phyloP scores from a whole-genome alignment of 2,329 filamentous ascomycete species.

The Decorospora gaudefroyi region DNA sequence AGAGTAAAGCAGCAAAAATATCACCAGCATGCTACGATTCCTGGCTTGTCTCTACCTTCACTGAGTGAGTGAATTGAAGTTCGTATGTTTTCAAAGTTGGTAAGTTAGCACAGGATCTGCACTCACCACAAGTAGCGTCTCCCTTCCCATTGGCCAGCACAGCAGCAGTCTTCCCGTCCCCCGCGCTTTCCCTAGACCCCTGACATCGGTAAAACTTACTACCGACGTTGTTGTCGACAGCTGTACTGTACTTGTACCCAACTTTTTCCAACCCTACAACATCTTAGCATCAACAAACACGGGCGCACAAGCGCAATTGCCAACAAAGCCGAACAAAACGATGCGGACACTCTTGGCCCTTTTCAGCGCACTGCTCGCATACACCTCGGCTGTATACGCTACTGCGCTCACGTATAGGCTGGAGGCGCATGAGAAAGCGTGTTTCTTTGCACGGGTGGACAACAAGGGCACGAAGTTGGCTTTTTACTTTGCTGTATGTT shows the following conservation, averaged over 20 bases:
- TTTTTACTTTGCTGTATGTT: slow-evolving; percentile 93
- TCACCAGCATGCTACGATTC: slow-evolving; percentile 1
- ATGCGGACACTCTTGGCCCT: slow-evolving; percentile 45
- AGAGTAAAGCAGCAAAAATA: slow-evolving; percentile 10
- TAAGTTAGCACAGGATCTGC: too few species aligned
- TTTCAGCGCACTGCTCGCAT: slow-evolving; percentile 66
- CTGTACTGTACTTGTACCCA: slow-evolving; percentile 27
- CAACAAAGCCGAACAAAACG: slow-evolving; percentile 26
- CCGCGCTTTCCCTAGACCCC: slow-evolving; percentile 22
- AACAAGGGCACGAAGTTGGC: slow-evolving; percentile 85
- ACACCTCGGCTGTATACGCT: slow-evolving; percentile 72
- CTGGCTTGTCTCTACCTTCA: neutral
- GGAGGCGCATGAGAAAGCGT: slow-evolving; percentile 87
- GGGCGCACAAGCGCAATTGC: slow-evolving; percentile 16
- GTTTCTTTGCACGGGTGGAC: slow-evolving; percentile 85
- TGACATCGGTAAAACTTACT: slow-evolving; percentile 27
- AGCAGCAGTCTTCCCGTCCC: slow-evolving; percentile 6
- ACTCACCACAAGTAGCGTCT: neutral
- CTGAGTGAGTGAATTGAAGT: too few species aligned
- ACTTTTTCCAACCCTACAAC: slow-evolving; percentile 9
- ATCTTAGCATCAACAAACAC: slow-evolving; percentile 17
- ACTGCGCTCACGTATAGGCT: slow-evolving; percentile 96
- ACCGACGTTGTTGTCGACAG: slow-evolving; percentile 40
- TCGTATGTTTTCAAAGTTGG: too few species aligned
- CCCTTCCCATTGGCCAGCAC: slow-evolving; percentile 26